Base-by-base conservation (phyloP, 2,329 filamentous ascomycete species). In the Thermomyces lanuginosus region DNA sequence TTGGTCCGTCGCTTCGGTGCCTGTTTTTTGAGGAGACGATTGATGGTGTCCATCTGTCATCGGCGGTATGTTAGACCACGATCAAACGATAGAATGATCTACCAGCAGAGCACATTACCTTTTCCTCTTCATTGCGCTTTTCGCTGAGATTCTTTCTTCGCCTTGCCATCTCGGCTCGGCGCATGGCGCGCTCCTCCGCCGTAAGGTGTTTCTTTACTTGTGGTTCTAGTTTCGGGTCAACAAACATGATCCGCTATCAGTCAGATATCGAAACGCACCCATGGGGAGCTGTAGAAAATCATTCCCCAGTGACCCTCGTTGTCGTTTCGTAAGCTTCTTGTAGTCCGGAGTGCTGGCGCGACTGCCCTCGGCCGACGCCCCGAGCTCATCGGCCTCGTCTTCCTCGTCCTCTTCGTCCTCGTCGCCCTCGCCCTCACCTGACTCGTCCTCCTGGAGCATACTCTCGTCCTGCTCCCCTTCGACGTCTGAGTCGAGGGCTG, bases 101-200 rank as follows among this genome's bases (percentile, higher is more conserved):
- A 12, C 15, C 3, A 16, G 5, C 8, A 13, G 4, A n/a, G n/a
- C 14, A 12, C 13, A 8, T 21, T 44, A 73, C 69, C 63, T 80
- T 81, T 49, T 80, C 76, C 53, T 81, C 76, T 42, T 80, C 75
- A 29, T 78, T 76, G n/a, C 75, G 66, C 55, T 79, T 78, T 52
- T 80, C 76, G 31, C 70, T 76, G 16, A 80, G 58, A 36, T 80
- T 79, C 55, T 80, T 80, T 33, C 76, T 60, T 28, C 76, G 63
- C 30, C 76, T 59, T 6, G 76, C 76, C 74, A 80, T 80, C 46
- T 81, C 76, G 5, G 72, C 70, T 29, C 76, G 61, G 25, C 76
- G 66, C 68, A 78, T 77, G 24, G 71, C 71, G 43, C 76, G 71
- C 43, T 81, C 76, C 45, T 78, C 76, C 0, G 72, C 74, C 0